These are phyloP conservation scores for Aspergillus alliaceus DNA, from an alignment of 2,329 filamentous ascomycete genomes.

Conservation along the genomic window DNA sequence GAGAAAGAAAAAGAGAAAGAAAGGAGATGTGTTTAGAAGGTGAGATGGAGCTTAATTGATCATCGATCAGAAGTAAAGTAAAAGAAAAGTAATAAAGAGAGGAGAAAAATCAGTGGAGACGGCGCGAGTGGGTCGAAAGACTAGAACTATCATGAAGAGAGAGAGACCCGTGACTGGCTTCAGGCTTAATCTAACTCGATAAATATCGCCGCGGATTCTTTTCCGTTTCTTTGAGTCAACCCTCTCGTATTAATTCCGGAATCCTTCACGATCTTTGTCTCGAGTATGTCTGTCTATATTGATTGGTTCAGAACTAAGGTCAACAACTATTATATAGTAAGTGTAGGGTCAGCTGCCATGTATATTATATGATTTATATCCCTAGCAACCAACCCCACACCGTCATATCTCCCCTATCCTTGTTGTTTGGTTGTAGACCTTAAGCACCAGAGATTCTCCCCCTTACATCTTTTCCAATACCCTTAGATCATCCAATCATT, in stretches of 20 bases:
- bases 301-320: too few species aligned
- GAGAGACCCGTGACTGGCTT: neutral
- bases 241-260: too few species aligned
- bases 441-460: too few species aligned
- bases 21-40: neutral
- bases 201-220: neutral
- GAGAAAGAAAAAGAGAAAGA: slow-evolving; percentile 3
- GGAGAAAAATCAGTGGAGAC: neutral
- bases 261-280: too few species aligned
- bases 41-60: neutral
- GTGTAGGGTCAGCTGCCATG: neutral
- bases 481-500: slow-evolving; percentile 15
- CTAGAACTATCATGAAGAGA: neutral
- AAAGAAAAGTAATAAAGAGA: too few species aligned
- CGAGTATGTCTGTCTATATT: too few species aligned
- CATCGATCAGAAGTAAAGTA: neutral
- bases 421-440: too few species aligned
- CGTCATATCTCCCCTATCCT: neutral
- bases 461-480: too few species aligned
- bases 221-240: neutral
- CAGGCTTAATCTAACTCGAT: too few species aligned
- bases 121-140: neutral
- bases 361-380: too few species aligned
- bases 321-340: too few species aligned
- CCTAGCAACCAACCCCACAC: neutral